Percentiles rank a stretch among this genome's conserved stretches.
Conservation (phyloP, 2,329 filamentous ascomycete genomes). For the Diaporthe sp. region DNA sequence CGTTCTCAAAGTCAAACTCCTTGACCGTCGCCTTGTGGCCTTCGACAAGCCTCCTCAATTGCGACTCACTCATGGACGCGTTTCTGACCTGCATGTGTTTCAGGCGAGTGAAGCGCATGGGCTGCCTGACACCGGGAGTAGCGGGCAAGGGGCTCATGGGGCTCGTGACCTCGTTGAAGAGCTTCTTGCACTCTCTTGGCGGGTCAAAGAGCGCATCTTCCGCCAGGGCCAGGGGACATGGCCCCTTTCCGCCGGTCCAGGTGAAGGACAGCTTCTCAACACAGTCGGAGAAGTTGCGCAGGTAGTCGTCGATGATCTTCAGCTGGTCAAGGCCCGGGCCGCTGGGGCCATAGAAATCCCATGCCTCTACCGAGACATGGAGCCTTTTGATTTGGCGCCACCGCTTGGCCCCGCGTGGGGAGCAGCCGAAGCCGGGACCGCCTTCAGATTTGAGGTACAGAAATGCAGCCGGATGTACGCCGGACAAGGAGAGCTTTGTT, state of each 20-base stretch:
- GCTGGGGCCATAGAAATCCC: slow-evolving; percentile 70
- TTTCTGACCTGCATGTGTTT: slow-evolving; percentile 79
- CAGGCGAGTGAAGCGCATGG: slow-evolving; percentile 75
- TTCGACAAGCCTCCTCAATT: slow-evolving; percentile 76
- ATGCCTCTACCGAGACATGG: slow-evolving; percentile 77
- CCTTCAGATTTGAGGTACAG: slow-evolving; percentile 76
- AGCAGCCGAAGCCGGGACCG: slow-evolving; percentile 77
- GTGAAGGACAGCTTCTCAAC: slow-evolving; percentile 80
- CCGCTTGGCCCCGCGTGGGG: slow-evolving; percentile 75
- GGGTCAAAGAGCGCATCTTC: slow-evolving; percentile 76
- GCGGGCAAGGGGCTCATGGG: slow-evolving; percentile 72
- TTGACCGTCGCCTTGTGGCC: slow-evolving; percentile 74
- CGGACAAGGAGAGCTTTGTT: slow-evolving; percentile 75
- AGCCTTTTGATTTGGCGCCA: slow-evolving; percentile 85
- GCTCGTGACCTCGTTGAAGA: slow-evolving; percentile 73
- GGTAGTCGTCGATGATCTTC: slow-evolving; percentile 84
- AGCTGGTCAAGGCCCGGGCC: slow-evolving; percentile 72
- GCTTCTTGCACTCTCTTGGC: slow-evolving; percentile 62
- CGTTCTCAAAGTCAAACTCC: slow-evolving; percentile 84
- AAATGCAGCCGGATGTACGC: slow-evolving; percentile 80
- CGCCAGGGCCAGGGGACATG: slow-evolving; percentile 77
- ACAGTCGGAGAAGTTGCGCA: slow-evolving; percentile 73
- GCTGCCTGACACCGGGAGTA: slow-evolving; percentile 58
- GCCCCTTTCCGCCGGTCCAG: slow-evolving; percentile 80
- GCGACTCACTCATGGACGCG: slow-evolving; percentile 74